A percentile compares a stretch with the other conserved stretches of the same genome.
Evolutionary conservation across 768 basidiomycete species (phyloP).

Genomic region (Royoungia palumana): DNA sequence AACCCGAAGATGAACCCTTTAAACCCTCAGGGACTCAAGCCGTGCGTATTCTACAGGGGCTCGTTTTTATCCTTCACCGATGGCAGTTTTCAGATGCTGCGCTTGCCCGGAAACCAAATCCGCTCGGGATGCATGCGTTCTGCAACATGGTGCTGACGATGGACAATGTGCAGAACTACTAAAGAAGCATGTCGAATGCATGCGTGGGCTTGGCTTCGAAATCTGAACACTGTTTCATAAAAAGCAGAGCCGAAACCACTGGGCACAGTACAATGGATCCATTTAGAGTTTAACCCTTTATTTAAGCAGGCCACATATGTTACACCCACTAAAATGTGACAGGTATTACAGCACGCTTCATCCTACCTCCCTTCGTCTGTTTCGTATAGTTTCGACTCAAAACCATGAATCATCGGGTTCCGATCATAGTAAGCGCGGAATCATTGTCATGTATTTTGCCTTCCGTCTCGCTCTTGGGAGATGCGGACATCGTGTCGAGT

Average conservation of each 20-base stretch:
- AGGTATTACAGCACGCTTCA: background rate
- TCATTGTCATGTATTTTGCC: background rate
- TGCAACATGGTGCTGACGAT: constrained; percentile 61
- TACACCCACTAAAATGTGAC: background rate
- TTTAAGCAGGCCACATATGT: background rate
- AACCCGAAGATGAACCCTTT: constrained; percentile 81
- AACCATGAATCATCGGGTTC: background rate
- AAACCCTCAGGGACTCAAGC: constrained; percentile 93
- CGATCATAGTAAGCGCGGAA: background rate
- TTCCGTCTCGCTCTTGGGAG: background rate
- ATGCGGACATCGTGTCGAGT: no score
- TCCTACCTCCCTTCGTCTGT: background rate
- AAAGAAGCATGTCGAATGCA: constrained; percentile 81
- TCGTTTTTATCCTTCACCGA: background rate
- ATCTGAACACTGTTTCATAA: constrained; percentile 35
- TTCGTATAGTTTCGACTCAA: no score
- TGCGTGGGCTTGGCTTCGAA: constrained; percentile 89
- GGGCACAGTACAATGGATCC: background rate
- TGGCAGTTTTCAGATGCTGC: constrained; percentile 65
- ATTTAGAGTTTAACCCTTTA: constrained; percentile 1
- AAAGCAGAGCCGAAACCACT: background rate
- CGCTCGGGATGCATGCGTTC: constrained; percentile 91
- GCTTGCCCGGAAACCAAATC: constrained; percentile 94
- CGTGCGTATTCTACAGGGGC: constrained; percentile 50
- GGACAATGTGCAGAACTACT: constrained; percentile 82